phyloP scores from a whole-genome alignment of 139 green algal species.

The Closterium sp. region DNA sequence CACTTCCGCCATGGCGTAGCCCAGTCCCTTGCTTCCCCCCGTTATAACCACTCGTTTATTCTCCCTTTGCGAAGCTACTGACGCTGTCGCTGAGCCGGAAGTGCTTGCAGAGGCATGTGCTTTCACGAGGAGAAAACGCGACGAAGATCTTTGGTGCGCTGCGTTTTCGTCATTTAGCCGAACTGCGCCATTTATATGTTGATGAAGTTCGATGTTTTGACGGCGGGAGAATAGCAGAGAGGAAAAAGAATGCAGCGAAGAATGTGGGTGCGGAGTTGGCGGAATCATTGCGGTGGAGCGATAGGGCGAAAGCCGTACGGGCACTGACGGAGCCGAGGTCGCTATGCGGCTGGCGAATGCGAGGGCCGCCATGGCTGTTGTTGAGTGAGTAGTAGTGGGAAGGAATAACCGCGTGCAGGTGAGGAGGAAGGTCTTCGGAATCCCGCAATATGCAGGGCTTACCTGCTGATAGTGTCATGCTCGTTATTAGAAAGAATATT shows the following conservation, averaged over 20 bases:
- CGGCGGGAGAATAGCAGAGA: not conserved
- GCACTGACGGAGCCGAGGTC: not conserved
- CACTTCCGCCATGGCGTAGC: conserved; percentile 60
- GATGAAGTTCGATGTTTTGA: not conserved
- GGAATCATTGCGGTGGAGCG: not conserved
- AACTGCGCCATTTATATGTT: not conserved
- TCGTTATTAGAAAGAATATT: too few relatives aligned
- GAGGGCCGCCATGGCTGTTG: not conserved
- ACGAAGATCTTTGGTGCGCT: too few relatives aligned
- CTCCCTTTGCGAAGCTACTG: not conserved
- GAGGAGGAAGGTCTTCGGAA: too few relatives aligned
- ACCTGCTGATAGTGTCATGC: too few relatives aligned
- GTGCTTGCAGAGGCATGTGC: not conserved
- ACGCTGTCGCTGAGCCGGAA: not conserved
- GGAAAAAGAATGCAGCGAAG: not conserved
- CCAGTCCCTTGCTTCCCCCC: conserved; percentile 50
- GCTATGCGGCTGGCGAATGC: not conserved
- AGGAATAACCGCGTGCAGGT: too few relatives aligned
- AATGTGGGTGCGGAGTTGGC: not conserved
- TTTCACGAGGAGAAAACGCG: not conserved
- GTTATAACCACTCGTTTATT: conserved; percentile 49
- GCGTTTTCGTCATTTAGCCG: not conserved
- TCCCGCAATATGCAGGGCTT: too few relatives aligned
- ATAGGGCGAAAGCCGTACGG: not conserved
- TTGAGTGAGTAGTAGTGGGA: not conserved